These are phyloP conservation scores for Setaria italica DNA, from an alignment of 202 grass and related monocot species.

Conservation along the genomic window DNA sequence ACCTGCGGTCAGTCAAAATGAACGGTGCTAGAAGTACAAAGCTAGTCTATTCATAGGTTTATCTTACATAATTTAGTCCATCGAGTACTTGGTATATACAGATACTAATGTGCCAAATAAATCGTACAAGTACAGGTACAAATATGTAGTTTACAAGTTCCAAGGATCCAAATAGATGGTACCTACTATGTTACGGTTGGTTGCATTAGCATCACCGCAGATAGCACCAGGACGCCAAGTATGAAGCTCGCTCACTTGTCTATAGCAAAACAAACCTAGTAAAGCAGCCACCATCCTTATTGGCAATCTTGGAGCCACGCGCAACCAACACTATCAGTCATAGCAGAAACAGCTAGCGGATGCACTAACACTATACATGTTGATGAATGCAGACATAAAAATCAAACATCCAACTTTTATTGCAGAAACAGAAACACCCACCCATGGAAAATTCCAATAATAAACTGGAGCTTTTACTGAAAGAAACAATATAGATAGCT, in stretches of 20 bases:
- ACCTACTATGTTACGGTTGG: not conserved
- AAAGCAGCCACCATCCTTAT: not conserved
- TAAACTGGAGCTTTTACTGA: not conserved
- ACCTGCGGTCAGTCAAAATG: not conserved
- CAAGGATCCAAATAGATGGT: not conserved
- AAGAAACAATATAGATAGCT: conserved; percentile 1
- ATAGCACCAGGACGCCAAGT: not conserved
- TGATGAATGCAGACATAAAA: not conserved
- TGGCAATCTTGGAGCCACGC: not conserved
- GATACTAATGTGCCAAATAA: not conserved
- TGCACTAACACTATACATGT: not conserved
- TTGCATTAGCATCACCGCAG: not conserved
- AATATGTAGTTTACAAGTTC: not conserved
- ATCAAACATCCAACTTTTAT: not conserved
- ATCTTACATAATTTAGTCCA: too few relatives aligned
- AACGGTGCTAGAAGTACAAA: not conserved
- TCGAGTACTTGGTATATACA: not conserved
- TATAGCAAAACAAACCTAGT: not conserved
- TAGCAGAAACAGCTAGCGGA: not conserved
- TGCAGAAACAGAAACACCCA: not conserved
- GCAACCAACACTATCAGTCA: not conserved
- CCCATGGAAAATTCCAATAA: conserved; percentile 18
- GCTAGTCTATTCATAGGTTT: too few relatives aligned
- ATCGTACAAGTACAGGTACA: not conserved
- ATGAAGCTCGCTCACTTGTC: not conserved